phyloP scores from a whole-genome alignment of 2,329 filamentous ascomycete species.

The Calcarisporium arbuscula region DNA sequence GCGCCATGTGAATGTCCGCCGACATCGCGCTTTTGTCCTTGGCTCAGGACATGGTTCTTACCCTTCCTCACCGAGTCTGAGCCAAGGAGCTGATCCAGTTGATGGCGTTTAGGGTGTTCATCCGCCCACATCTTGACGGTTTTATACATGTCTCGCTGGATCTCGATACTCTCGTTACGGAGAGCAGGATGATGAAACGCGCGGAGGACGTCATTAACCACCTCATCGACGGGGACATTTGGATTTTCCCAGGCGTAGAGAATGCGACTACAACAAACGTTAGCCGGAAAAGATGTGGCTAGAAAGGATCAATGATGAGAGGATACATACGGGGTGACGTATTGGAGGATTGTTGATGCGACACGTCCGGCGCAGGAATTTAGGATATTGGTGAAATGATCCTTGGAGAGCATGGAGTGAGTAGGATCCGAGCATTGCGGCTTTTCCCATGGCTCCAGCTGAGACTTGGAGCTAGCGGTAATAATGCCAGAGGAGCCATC shows the following conservation, averaged over 20 bases:
- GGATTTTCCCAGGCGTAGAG: constrained; percentile 92
- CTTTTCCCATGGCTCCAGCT: constrained; percentile 76
- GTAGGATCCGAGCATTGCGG: constrained; percentile 70
- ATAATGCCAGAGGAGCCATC: constrained; percentile 71
- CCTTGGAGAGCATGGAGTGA: constrained; percentile 77
- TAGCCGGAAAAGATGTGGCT: background rate
- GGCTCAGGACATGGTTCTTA: constrained; percentile 63
- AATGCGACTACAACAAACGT: constrained; percentile 48
- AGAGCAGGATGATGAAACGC: constrained; percentile 89
- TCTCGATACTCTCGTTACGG: constrained; percentile 67
- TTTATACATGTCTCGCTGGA: constrained; percentile 83
- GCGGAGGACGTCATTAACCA: constrained; percentile 71
- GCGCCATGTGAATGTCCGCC: constrained; percentile 36
- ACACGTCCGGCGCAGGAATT: constrained; percentile 72
- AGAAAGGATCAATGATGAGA: background rate
- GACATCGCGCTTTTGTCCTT: constrained; percentile 21
- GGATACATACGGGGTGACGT: constrained; percentile 64
- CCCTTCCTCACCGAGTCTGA: constrained; percentile 78
- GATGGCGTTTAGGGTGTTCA: constrained; percentile 57
- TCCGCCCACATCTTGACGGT: constrained; percentile 79
- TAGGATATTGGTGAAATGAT: constrained; percentile 74
- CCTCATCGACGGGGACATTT: constrained; percentile 73
- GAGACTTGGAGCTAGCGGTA: constrained; percentile 62
- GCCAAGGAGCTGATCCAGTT: constrained; percentile 68
- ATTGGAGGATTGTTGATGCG: constrained; percentile 72